These are phyloP conservation scores for Calonectria leucothoes DNA, from an alignment of 2,329 filamentous ascomycete species.

Conservation along the genomic window DNA sequence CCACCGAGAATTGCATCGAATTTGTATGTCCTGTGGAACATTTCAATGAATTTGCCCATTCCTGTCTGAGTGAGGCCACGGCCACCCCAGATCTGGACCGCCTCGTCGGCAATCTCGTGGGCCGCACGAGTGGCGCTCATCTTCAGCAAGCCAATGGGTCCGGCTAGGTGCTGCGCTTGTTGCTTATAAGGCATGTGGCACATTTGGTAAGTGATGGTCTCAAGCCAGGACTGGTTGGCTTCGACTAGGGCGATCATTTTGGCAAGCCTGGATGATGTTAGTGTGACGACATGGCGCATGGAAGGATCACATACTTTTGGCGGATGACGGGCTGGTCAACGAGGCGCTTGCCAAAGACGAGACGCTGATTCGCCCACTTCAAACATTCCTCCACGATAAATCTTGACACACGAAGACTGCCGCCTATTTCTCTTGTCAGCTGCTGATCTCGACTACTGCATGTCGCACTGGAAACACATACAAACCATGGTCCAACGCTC, in stretches of 20 bases:
- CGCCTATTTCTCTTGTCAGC: slow-evolving; percentile 50
- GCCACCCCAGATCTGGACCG: slow-evolving; percentile 88
- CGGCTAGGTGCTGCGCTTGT: slow-evolving; percentile 80
- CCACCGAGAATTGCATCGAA: slow-evolving; percentile 84
- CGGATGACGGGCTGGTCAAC: slow-evolving; percentile 87
- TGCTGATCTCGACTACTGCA: background rate
- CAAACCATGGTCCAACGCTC: slow-evolving; percentile 83
- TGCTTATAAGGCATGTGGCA: slow-evolving; percentile 83
- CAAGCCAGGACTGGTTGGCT: slow-evolving; percentile 87
- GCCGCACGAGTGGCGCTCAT: slow-evolving; percentile 80
- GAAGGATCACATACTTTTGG: slow-evolving; percentile 69
- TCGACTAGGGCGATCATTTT: slow-evolving; percentile 89
- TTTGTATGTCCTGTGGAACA: slow-evolving; percentile 88
- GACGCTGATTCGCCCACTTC: slow-evolving; percentile 89
- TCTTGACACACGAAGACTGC: slow-evolving; percentile 72
- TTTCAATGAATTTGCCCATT: slow-evolving; percentile 86
- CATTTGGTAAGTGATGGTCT: slow-evolving; percentile 90
- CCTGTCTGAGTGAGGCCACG: slow-evolving; percentile 82
- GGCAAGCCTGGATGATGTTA: slow-evolving; percentile 66
- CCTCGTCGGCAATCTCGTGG: slow-evolving; percentile 86
- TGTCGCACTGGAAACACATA: slow-evolving; percentile 45
- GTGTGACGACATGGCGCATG: background rate
- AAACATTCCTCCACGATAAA: slow-evolving; percentile 84
- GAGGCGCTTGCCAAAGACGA: slow-evolving; percentile 85
- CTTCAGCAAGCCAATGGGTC: slow-evolving; percentile 86